Evolutionary conservation across 2,329 filamentous ascomycete species (phyloP).

Genomic region (Fusarium xylarioides): DNA sequence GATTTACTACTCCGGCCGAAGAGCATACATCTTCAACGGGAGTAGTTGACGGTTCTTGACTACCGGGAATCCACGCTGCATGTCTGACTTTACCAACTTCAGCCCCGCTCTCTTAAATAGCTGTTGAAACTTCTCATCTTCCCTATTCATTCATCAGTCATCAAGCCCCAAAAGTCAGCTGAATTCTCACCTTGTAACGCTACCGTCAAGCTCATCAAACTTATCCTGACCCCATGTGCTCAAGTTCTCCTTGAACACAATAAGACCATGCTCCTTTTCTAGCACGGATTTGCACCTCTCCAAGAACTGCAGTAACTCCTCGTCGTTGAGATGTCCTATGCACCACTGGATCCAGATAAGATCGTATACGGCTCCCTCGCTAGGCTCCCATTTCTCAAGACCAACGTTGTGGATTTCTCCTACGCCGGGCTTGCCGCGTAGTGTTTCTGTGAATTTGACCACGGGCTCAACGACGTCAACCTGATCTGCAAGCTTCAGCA

Average conservation of each 20-base stretch:
- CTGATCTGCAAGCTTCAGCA: slow-evolving; percentile 72
- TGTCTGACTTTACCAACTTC: slow-evolving; percentile 72
- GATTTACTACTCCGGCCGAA: slow-evolving; percentile 59
- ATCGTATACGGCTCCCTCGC: slow-evolving; percentile 67
- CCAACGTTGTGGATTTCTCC: slow-evolving; percentile 75
- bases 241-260: slow-evolving; percentile 73
- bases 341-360: slow-evolving; percentile 95
- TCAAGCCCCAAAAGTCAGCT: fast-evolving
- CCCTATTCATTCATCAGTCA: slow-evolving; percentile 36
- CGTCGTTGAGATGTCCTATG: slow-evolving; percentile 80
- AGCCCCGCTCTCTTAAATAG: slow-evolving; percentile 77
- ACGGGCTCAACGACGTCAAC: slow-evolving; percentile 91
- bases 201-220: slow-evolving; percentile 79
- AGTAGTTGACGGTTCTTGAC: slow-evolving; percentile 62
- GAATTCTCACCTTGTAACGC: slow-evolving; percentile 70
- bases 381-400: slow-evolving; percentile 73
- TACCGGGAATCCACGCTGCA: slow-evolving; percentile 75
- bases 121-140: slow-evolving; percentile 73
- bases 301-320: slow-evolving; percentile 74
- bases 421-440: slow-evolving; percentile 67
- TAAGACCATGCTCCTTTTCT: slow-evolving; percentile 40
- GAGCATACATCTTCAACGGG: slow-evolving; percentile 81
- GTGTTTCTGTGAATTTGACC: slow-evolving; percentile 75
- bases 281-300: slow-evolving; percentile 62
- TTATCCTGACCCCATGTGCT: slow-evolving; percentile 67